Percentiles rank a stretch among this genome's conserved stretches.
These are phyloP conservation scores for Calonectria multiphialidica DNA, from an alignment of 2,329 filamentous ascomycete genomes.

Conservation along the genomic window DNA sequence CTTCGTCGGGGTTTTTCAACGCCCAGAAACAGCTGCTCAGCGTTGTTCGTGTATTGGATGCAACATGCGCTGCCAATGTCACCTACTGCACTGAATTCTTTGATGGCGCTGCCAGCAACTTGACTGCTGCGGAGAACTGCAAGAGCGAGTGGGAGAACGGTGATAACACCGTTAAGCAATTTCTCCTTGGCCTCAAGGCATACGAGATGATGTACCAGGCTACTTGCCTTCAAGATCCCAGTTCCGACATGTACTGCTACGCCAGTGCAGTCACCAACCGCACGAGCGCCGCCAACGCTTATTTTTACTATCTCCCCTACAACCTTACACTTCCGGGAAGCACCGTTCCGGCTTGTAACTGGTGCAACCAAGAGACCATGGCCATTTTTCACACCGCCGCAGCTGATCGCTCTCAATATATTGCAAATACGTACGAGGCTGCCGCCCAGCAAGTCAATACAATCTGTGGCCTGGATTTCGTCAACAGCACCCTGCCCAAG, in stretches of 20 bases:
- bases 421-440: slow-evolving; percentile 75
- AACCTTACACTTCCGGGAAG: slow-evolving; percentile 77
- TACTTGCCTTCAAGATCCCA: slow-evolving; percentile 79
- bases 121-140: slow-evolving; percentile 75
- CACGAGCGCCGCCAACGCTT: slow-evolving; percentile 77
- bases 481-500: slow-evolving; percentile 66
- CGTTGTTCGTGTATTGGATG: slow-evolving; percentile 83
- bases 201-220: slow-evolving; percentile 86
- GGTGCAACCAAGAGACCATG: slow-evolving; percentile 86
- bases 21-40: slow-evolving; percentile 77
- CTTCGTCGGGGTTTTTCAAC: slow-evolving; percentile 87
- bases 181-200: slow-evolving; percentile 80
- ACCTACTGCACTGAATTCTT: slow-evolving; percentile 76
- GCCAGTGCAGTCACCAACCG: slow-evolving; percentile 85
- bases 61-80: slow-evolving; percentile 78
- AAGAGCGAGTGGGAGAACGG: slow-evolving; percentile 74
- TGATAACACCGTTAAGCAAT: slow-evolving; percentile 79
- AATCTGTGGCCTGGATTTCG: slow-evolving; percentile 69
- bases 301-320: slow-evolving; percentile 88
- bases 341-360: slow-evolving; percentile 79
- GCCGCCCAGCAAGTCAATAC: slow-evolving; percentile 82
- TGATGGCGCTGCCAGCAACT: slow-evolving; percentile 71
- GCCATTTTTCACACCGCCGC: slow-evolving; percentile 79
- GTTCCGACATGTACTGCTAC: slow-evolving; percentile 80
- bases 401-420: slow-evolving; percentile 72